Evolutionary conservation across 768 basidiomycete genomes (phyloP).

Genomic region (Austroboletus festivus): DNA sequence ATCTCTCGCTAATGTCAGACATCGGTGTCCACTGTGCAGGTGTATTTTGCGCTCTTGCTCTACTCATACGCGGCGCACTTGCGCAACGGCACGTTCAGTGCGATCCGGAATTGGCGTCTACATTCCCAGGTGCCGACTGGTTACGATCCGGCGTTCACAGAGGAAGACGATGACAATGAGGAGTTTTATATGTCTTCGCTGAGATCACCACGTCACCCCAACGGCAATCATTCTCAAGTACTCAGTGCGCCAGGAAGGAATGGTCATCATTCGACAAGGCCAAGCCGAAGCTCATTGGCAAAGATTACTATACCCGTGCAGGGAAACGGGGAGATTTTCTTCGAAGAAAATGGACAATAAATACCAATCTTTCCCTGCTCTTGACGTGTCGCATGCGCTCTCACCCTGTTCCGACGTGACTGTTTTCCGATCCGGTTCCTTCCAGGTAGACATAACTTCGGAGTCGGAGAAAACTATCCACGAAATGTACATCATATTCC

Average conservation of each 20-base stretch:
- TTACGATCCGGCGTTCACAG: slow-evolving; percentile 33
- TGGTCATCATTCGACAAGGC: slow-evolving; percentile 27
- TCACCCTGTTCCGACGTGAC: slow-evolving; percentile 1
- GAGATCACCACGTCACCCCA: slow-evolving; percentile 38
- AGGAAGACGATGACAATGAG: slow-evolving; percentile 57
- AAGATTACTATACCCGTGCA: slow-evolving; percentile 36
- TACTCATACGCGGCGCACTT: slow-evolving; percentile 95
- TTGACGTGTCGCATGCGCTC: slow-evolving; percentile 10
- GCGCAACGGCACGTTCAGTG: slow-evolving; percentile 85
- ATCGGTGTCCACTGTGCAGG: slow-evolving; percentile 92
- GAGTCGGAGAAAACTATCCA: not conserved
- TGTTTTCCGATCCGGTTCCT: not conserved
- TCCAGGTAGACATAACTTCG: not conserved
- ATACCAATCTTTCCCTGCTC: slow-evolving; percentile 22
- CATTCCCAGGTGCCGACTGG: slow-evolving; percentile 18
- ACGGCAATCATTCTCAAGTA: slow-evolving; percentile 50
- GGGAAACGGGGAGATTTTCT: slow-evolving; percentile 52
- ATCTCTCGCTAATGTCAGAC: slow-evolving; percentile 1
- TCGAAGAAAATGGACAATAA: slow-evolving; percentile 58
- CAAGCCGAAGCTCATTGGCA: slow-evolving; percentile 21
- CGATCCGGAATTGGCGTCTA: slow-evolving; percentile 50
- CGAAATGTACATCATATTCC: not conserved
- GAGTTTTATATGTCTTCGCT: slow-evolving; percentile 69
- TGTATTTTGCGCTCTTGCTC: slow-evolving; percentile 86
- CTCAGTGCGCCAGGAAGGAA: slow-evolving; percentile 48